These are phyloP conservation scores for Globisporangium echinulatum DNA, from an alignment of 352 stramenopile species.

Conservation along the genomic window DNA sequence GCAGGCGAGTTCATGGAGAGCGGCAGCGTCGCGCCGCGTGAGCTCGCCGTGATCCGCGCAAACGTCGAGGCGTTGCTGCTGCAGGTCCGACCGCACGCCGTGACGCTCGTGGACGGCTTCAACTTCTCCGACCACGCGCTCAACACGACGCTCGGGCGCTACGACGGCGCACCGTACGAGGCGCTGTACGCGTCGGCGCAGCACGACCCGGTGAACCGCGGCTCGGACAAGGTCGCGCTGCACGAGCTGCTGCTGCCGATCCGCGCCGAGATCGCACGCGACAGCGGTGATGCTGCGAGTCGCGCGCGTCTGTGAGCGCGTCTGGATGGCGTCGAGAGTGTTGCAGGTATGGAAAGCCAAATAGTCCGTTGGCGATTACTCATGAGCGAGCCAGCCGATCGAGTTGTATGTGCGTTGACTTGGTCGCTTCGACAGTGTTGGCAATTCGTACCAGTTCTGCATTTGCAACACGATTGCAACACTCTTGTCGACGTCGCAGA, in stretches of 20 bases:
- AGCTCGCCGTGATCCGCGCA: slow-evolving; percentile 42
- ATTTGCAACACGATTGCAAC: no score
- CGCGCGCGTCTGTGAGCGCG: slow-evolving; percentile 24
- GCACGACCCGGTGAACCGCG: slow-evolving; percentile 55
- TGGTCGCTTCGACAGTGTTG: no score
- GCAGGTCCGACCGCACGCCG: slow-evolving; percentile 56
- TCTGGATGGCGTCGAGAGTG: no score
- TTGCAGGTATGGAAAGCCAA: no score
- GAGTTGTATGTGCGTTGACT: no score
- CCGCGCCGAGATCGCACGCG: slow-evolving; percentile 32
- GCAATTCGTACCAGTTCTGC: no score
- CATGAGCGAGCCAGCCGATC: no score
- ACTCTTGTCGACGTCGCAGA: no score
- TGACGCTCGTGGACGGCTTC: slow-evolving; percentile 70
- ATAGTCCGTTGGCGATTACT: no score
- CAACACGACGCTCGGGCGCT: slow-evolving; percentile 71
- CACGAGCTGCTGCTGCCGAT: slow-evolving; percentile 58
- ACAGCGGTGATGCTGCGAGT: neutral
- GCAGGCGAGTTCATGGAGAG: slow-evolving; percentile 65
- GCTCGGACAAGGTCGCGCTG: slow-evolving; percentile 55
- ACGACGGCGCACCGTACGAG: slow-evolving; percentile 72
- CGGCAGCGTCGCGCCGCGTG: slow-evolving; percentile 30
- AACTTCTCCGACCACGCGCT: slow-evolving; percentile 70
- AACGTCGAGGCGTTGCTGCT: slow-evolving; percentile 44
- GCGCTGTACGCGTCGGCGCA: slow-evolving; percentile 52